Base-by-base conservation (phyloP, 1,284 basidiomycete species). In the Peniophora sp. region DNA sequence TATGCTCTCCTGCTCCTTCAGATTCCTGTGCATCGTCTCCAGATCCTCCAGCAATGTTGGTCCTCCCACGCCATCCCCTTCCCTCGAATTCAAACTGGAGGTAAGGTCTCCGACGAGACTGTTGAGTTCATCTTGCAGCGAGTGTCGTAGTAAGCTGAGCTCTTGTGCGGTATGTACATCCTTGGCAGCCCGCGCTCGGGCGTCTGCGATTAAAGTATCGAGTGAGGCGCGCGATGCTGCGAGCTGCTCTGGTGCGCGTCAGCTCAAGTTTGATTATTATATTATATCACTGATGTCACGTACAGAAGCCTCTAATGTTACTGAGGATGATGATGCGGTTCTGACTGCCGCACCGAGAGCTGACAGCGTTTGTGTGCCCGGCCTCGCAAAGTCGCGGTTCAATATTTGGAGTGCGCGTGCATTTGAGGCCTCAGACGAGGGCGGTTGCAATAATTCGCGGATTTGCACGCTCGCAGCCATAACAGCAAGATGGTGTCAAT, bases 11-110 rank as follows among this genome's bases (percentile, higher is more conserved):
- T 94, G 72, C 60, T 89, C 85, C 60, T 80, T 83, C 57, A 95
- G 62, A 60, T 77, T 78, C 50, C 78, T 73, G 62, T 91, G 87
- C 51, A 89, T 66, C 0, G 75, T 76, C 61, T 94, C 88, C 54
- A 93, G 73, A 37, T 83, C 83, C 66, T 95, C 88, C n/a, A 95
- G 70, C 11, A 92, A 68, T 1, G 85, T 88, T 1, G 81, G 70
- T 5, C 37, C n/a, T 15, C 15, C 8, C 15, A 17, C 18, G 15
- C 18, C 18, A 39, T 69, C 63, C 32, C 63, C 67, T 3, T 75
- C 71, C 36, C 69, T 71, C 18, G 69, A 72, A 10, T 71, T 70
- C 24, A 78, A 57, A 1, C 77, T 68, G 0, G 87, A 85, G 41
- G 81, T 68, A n/a, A 91, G 70, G 52, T 81, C 76, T 54, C 80